Conservation (phyloP, 768 basidiomycete genomes). For the Kwoniella bestiolae region DNA sequence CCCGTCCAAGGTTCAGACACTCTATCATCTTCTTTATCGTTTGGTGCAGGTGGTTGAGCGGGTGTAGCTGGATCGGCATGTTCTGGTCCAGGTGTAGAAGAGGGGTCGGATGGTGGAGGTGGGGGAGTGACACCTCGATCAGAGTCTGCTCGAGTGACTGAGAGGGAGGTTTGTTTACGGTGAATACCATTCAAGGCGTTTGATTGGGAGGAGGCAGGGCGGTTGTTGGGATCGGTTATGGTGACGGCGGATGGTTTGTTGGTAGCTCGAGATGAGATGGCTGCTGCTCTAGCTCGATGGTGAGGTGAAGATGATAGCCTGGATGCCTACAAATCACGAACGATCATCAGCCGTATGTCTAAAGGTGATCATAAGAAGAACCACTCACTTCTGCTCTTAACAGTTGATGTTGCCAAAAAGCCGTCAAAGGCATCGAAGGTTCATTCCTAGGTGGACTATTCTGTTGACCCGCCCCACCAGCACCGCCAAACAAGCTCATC, state of each 20-base stretch:
- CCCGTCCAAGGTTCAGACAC: conserved; percentile 69
- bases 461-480: conserved; percentile 17
- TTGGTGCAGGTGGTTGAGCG: conserved; percentile 61
- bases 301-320: conserved; percentile 85
- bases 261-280: conserved; percentile 85
- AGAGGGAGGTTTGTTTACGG: conserved; percentile 46
- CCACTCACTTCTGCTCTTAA: conserved; percentile 84
- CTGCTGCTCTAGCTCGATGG: conserved; percentile 92
- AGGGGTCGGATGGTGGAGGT: conserved; percentile 38
- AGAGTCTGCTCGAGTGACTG: conserved; percentile 49
- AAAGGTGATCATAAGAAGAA: neutral
- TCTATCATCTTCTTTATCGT: conserved; percentile 68
- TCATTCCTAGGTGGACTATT: conserved; percentile 49
- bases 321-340: conserved; percentile 66
- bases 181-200: conserved; percentile 41
- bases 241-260: conserved; percentile 80
- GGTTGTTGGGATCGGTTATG: conserved; percentile 83
- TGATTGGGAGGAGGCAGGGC: conserved; percentile 54
- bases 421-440: conserved; percentile 62
- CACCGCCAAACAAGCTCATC: conserved; percentile 34
- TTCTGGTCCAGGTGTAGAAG: conserved; percentile 67
- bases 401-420: conserved; percentile 92
- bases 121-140: conserved; percentile 48
- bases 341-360: conserved; percentile 4
- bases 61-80: conserved; percentile 74